Conservation (phyloP, 768 basidiomycete species). For the Mycena vitilis region DNA sequence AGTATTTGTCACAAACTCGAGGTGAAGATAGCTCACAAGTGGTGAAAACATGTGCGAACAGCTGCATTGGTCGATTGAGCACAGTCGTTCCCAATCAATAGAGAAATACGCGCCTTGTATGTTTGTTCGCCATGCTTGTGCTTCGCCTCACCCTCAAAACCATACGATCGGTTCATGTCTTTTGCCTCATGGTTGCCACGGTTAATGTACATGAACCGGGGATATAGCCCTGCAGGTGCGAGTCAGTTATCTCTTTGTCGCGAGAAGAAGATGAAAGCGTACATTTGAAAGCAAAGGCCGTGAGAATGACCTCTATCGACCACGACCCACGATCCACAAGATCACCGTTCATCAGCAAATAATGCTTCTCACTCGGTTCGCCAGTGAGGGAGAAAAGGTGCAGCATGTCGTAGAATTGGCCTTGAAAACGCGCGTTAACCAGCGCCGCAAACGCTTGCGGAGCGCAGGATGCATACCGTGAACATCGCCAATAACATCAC, state of each 20-base stretch:
- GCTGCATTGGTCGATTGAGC: slow-evolving; percentile 51
- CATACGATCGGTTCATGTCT: slow-evolving; percentile 96
- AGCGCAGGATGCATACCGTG: slow-evolving; percentile 62
- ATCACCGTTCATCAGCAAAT: slow-evolving; percentile 92
- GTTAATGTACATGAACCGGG: slow-evolving; percentile 90
- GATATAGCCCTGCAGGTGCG: slow-evolving; percentile 83
- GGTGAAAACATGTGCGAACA: slow-evolving; percentile 96
- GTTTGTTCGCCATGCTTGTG: slow-evolving; percentile 97
- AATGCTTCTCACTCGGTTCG: slow-evolving; percentile 86
- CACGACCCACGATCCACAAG: slow-evolving; percentile 98
- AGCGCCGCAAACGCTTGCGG: not conserved
- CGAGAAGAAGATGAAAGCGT: slow-evolving; percentile 42
- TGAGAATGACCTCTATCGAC: slow-evolving; percentile 93
- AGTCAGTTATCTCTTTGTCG: slow-evolving; percentile 9
- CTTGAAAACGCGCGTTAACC: slow-evolving; percentile 50
- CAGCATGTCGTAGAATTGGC: slow-evolving; percentile 95
- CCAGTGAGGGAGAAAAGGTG: slow-evolving; percentile 90
- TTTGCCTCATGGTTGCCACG: slow-evolving; percentile 97
- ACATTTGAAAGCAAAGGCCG: slow-evolving; percentile 97
- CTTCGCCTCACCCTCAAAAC: slow-evolving; percentile 96
- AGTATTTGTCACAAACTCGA: slow-evolving; percentile 1
- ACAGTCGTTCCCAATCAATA: slow-evolving; percentile 8
- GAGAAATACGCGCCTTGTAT: slow-evolving; percentile 72
- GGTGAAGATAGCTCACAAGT: slow-evolving; percentile 64
- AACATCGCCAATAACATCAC: slow-evolving; percentile 96